Percentiles rank a stretch among this genome's conserved stretches.
Evolutionary conservation across 2,329 filamentous ascomycete species (phyloP).

Genomic region (Clonostachys rhizophaga): DNA sequence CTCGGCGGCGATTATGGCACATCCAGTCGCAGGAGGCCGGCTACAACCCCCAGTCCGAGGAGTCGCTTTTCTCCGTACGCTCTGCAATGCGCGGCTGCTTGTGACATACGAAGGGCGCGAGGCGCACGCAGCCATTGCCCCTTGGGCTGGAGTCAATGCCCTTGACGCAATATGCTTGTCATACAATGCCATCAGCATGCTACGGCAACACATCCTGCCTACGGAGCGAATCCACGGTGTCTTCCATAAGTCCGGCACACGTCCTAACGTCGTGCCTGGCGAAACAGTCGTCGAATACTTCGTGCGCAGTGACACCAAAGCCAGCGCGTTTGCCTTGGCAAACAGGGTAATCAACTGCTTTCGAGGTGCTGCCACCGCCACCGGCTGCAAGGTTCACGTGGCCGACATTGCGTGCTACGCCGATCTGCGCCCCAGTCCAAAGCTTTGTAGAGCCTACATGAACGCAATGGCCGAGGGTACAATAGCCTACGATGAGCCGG

Average conservation of each 20-base stretch:
- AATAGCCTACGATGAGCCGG: too few species aligned
- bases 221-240: constrained; percentile 28
- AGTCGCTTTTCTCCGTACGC: constrained; percentile 13
- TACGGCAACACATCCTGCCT: constrained; percentile 29
- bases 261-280: constrained; percentile 28
- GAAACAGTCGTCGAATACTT: too few species aligned
- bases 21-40: constrained; percentile 9
- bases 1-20: constrained; percentile 18
- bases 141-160: constrained; percentile 29
- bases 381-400: too few species aligned
- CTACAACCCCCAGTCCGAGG: not conserved
- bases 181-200: constrained; percentile 25
- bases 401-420: too few species aligned
- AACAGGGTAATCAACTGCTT: too few species aligned
- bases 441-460: too few species aligned
- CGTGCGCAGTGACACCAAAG: too few species aligned
- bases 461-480: too few species aligned
- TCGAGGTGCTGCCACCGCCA: too few species aligned
- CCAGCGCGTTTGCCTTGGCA: too few species aligned
- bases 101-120: constrained; percentile 18
- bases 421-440: too few species aligned
- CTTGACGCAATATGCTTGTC: constrained; percentile 27
- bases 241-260: constrained; percentile 26
- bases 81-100: constrained; percentile 22
- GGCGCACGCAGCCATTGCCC: constrained; percentile 27